These are phyloP conservation scores for Aspergillus novofumigatus DNA, from an alignment of 2,329 filamentous ascomycete species.

Conservation along the genomic window DNA sequence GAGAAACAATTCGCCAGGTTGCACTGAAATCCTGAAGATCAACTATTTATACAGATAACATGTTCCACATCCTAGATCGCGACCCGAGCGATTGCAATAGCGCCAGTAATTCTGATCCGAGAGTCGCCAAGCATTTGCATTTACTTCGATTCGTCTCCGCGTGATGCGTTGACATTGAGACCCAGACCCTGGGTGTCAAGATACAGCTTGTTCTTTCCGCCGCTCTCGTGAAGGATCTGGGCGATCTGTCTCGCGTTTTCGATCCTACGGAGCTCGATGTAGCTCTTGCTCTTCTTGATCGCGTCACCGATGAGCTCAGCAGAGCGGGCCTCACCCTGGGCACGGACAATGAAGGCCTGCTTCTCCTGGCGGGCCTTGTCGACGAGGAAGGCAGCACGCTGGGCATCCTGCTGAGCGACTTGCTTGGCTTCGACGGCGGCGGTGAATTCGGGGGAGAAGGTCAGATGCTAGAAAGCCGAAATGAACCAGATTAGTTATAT, in stretches of 20 bases:
- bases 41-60: conserved; percentile 36
- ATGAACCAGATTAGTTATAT: conserved; percentile 3
- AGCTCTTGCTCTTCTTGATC: conserved; percentile 98
- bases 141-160: conserved; percentile 30
- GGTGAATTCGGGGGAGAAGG: conserved; percentile 67
- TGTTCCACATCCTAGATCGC: conserved; percentile 18
- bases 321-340: conserved; percentile 97
- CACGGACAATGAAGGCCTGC: conserved; percentile 96
- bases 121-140: conserved; percentile 6
- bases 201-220: conserved; percentile 88
- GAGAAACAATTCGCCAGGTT: conserved; percentile 30
- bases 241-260: conserved; percentile 93
- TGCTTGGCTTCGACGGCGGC: conserved; percentile 67
- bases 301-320: conserved; percentile 97
- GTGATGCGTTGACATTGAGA: conserved; percentile 65
- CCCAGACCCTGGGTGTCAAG: conserved; percentile 87
- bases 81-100: conserved; percentile 20
- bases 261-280: conserved; percentile 95
- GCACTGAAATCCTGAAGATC: conserved; percentile 24
- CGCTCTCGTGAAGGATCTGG: conserved; percentile 76
- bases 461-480: conserved; percentile 50
- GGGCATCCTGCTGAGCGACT: conserved; percentile 82
- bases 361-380: conserved; percentile 99
- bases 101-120: conserved; percentile 9
- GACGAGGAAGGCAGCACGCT: conserved; percentile 93